These are phyloP conservation scores for Phytophthora ramorum DNA, from an alignment of 352 stramenopile genomes.

Conservation along the genomic window DNA sequence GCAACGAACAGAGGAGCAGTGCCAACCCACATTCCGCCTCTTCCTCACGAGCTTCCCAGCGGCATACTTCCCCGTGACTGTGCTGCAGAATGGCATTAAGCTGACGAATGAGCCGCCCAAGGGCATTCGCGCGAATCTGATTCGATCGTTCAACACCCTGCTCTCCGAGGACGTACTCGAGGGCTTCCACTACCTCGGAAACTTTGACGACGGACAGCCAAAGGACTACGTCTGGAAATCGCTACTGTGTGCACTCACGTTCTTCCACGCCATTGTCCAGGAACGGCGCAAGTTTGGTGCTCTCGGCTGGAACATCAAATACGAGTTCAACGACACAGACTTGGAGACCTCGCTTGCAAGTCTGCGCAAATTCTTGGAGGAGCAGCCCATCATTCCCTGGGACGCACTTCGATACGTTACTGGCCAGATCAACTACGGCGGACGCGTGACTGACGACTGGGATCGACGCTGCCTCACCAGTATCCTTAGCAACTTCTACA, in stretches of 20 bases:
- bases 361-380: constrained; percentile 91
- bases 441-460: constrained; percentile 96
- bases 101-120: constrained; percentile 94
- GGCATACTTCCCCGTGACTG: constrained; percentile 92
- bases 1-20: constrained; percentile 61
- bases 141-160: constrained; percentile 90
- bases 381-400: constrained; percentile 93
- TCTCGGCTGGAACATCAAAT: constrained; percentile 96
- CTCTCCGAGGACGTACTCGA: constrained; percentile 80
- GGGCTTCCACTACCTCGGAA: constrained; percentile 54
- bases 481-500: constrained; percentile 94
- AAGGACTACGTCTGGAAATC: constrained; percentile 90
- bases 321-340: constrained; percentile 97
- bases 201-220: constrained; percentile 64
- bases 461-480: constrained; percentile 93
- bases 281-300: constrained; percentile 95
- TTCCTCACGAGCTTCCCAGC: constrained; percentile 94
- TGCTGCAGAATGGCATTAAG: constrained; percentile 94
- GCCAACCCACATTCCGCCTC: constrained; percentile 84
- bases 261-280: constrained; percentile 96
- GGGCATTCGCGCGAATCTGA: constrained; percentile 90
- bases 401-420: constrained; percentile 95
- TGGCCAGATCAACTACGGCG: constrained; percentile 96
- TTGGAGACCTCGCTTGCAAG: constrained; percentile 93
- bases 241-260: constrained; percentile 88